Evolutionary conservation across 176 grass and related monocot genomes (phyloP).

Genomic region (Cocos nucifera): DNA sequence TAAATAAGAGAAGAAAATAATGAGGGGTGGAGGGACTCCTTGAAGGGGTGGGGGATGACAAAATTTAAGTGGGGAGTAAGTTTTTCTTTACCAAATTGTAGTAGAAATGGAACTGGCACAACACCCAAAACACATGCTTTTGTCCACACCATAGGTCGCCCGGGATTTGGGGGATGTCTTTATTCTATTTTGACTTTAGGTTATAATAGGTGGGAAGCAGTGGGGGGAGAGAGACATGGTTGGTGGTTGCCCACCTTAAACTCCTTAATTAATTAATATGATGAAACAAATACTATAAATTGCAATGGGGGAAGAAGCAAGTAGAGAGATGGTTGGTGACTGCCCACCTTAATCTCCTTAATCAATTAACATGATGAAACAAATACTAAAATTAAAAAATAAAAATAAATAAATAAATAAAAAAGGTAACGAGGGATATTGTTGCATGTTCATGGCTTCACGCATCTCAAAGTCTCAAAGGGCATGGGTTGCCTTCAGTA

Average conservation of each 20-base stretch:
- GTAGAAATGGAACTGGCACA: constrained; percentile 32
- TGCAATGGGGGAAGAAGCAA: no score
- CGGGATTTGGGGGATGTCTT: constrained; percentile 70
- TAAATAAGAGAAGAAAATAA: no score
- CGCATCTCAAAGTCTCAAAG: no score
- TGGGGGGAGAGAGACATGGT: constrained; percentile 10
- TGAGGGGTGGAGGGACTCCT: background rate
- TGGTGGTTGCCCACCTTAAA: background rate
- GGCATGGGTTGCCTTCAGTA: no score
- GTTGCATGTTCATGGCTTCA: no score
- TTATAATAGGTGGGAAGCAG: constrained; percentile 18
- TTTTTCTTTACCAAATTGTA: constrained; percentile 25
- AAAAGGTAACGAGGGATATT: no score
- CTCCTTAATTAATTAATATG: background rate
- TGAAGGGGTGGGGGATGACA: background rate
- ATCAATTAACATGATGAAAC: background rate
- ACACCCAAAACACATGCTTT: constrained; percentile 61
- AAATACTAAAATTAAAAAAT: no score
- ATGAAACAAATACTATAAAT: background rate
- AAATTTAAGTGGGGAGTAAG: background rate
- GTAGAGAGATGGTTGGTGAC: background rate
- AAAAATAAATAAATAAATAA: no score
- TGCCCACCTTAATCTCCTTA: background rate
- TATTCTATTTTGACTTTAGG: constrained; percentile 68
- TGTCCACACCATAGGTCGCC: constrained; percentile 55